Evolutionary conservation across 768 basidiomycete genomes (phyloP).

Genomic region (Mycena galericulata): DNA sequence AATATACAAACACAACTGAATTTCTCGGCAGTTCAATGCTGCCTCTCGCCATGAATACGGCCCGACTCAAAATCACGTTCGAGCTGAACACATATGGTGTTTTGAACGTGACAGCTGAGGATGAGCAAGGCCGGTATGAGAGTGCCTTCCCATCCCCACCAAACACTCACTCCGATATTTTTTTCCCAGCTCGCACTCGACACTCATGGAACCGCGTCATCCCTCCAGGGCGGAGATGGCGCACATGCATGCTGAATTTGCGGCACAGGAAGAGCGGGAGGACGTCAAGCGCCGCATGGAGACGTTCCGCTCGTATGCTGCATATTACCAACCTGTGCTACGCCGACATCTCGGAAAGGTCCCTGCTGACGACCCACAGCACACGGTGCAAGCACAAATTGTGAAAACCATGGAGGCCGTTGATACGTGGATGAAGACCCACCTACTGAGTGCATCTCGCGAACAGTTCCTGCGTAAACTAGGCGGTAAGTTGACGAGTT

Average conservation of each 20-base stretch:
- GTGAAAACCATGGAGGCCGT: neutral
- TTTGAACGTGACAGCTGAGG: constrained; percentile 7
- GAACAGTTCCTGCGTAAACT: neutral
- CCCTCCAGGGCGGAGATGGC: neutral
- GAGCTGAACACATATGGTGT: neutral
- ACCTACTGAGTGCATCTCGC: neutral
- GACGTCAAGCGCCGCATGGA: neutral
- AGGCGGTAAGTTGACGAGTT: neutral
- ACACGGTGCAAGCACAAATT: neutral
- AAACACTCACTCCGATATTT: neutral
- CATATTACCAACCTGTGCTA: neutral
- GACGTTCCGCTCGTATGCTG: neutral
- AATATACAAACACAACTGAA: constrained; percentile 2
- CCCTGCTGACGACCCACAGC: neutral
- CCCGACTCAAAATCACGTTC: neutral
- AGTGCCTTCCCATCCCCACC: too few relatives aligned
- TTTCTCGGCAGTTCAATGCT: neutral
- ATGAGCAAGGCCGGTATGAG: neutral
- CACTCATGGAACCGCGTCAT: neutral
- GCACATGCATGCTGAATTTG: neutral
- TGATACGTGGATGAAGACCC: neutral
- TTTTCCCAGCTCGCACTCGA: neutral
- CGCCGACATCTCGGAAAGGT: neutral
- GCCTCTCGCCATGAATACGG: neutral
- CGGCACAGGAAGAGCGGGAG: neutral